phyloP scores from a whole-genome alignment of 176 grass and related monocot species.

The Cenchrus fungigraminus region DNA sequence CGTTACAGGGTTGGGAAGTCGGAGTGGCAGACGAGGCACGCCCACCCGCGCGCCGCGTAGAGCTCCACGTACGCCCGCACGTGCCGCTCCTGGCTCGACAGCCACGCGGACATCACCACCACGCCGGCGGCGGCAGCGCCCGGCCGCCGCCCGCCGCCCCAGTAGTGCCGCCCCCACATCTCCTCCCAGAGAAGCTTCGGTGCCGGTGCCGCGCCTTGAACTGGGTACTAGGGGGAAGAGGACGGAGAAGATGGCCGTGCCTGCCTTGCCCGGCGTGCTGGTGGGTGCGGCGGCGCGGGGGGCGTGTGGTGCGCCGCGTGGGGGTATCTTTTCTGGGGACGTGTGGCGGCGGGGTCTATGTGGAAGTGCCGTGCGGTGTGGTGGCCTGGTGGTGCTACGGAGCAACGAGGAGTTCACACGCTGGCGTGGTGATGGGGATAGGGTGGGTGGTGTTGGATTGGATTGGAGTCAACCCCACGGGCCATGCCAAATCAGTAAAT shows the following conservation, averaged over 20 bases:
- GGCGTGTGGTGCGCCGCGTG: not conserved
- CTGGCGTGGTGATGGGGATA: not conserved
- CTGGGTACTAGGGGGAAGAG: no score
- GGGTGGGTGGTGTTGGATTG: not conserved
- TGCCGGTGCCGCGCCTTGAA: not conserved
- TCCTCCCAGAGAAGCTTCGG: constrained; percentile 7
- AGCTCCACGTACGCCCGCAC: constrained; percentile 70
- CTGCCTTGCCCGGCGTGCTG: not conserved
- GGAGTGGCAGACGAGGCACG: constrained; percentile 88
- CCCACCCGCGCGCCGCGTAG: constrained; percentile 75
- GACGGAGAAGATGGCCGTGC: not conserved
- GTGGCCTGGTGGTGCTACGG: not conserved
- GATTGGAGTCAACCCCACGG: not conserved
- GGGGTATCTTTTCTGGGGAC: constrained; percentile 38
- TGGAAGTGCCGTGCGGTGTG: not conserved
- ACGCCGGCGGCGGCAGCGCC: constrained; percentile 48
- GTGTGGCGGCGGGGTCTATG: constrained; percentile 11
- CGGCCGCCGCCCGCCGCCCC: constrained; percentile 54
- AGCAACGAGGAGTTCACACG: not conserved
- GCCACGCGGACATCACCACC: constrained; percentile 96
- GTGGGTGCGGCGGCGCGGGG: not conserved
- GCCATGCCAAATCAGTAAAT: not conserved
- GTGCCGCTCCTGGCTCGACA: constrained; percentile 85
- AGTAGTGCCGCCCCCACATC: constrained; percentile 94
- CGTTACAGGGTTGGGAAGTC: constrained; percentile 80